Evolutionary conservation across 495 filamentous ascomycete genomes (phyloP).

Genomic region (Hyphodiscus hymeniophilus): DNA sequence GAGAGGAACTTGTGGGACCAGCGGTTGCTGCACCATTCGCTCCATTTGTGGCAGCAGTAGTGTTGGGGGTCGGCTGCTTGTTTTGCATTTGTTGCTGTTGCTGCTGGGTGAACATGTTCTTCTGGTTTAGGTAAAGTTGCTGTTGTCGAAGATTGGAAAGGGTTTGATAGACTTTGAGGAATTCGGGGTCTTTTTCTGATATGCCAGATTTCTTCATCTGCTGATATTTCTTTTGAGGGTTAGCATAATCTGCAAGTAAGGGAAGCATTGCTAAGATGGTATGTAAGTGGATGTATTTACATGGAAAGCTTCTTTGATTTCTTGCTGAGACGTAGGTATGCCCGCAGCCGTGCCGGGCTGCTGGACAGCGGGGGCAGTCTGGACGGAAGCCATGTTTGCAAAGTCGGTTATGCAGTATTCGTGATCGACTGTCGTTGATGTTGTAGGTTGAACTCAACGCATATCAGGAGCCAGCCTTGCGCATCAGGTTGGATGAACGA

Average conservation of each 20-base stretch:
- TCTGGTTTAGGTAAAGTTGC: conserved; percentile 41
- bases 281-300: conserved; percentile 31
- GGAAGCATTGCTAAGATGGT: not conserved
- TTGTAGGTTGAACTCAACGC: conserved; percentile 13
- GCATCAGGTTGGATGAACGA: conserved; percentile 19
- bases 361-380: conserved; percentile 57
- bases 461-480: conserved; percentile 24
- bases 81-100: conserved; percentile 41
- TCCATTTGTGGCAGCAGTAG: conserved; percentile 33
- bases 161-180: conserved; percentile 60
- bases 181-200: conserved; percentile 69
- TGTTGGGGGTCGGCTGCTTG: conserved; percentile 29
- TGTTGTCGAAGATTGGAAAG: conserved; percentile 59
- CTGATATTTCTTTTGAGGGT: conserved; percentile 57
- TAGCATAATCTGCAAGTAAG: conserved; percentile 12
- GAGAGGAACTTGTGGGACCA: conserved; percentile 19
- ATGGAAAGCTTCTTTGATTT: conserved; percentile 52
- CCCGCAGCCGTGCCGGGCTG: conserved; percentile 42
- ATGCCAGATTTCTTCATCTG: conserved; percentile 74
- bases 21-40: conserved; percentile 35
- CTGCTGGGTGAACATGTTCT: conserved; percentile 28
- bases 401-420: conserved; percentile 1
- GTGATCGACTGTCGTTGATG: not conserved
- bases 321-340: conserved; percentile 49
- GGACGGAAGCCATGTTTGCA: conserved; percentile 66